These are phyloP conservation scores for Letharia columbiana DNA, from an alignment of 495 filamentous ascomycete species.

Conservation along the genomic window DNA sequence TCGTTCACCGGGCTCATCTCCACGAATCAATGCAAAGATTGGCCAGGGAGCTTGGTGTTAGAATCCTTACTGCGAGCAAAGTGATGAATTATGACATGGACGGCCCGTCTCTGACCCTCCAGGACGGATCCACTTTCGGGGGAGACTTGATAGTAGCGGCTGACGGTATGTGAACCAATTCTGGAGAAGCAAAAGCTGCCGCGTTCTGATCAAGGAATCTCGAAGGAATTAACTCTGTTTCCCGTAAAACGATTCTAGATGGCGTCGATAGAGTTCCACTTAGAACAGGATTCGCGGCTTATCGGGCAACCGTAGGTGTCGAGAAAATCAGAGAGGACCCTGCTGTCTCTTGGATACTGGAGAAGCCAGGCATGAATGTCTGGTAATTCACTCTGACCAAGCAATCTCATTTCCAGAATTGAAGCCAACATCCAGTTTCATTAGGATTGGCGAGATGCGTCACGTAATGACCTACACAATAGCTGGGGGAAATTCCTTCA, in stretches of 20 bases:
- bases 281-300: not conserved
- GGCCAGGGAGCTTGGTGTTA: conserved; percentile 1
- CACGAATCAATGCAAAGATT: not conserved
- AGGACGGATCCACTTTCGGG: not conserved
- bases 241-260: not conserved
- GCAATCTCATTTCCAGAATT: not conserved
- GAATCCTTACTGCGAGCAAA: not conserved
- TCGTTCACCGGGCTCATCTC: not conserved
- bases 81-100: not conserved
- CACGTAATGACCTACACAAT: conserved; percentile 41
- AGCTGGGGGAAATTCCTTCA: conserved; percentile 38
- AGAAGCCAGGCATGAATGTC: not conserved
- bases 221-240: not conserved
- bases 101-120: not conserved
- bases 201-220: not conserved
- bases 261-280: not conserved
- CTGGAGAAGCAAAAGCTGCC: not conserved
- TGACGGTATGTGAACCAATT: not conserved
- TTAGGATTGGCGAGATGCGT: not conserved
- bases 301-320: not conserved
- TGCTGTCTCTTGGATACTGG: not conserved
- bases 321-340: not conserved
- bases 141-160: conserved; percentile 1
- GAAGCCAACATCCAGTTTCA: not conserved
- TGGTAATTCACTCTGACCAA: not conserved